A percentile compares a stretch with the other conserved stretches of the same genome.
These are phyloP conservation scores for Reticulascus tulasneorum DNA, from an alignment of 2,329 filamentous ascomycete species.

Conservation along the genomic window DNA sequence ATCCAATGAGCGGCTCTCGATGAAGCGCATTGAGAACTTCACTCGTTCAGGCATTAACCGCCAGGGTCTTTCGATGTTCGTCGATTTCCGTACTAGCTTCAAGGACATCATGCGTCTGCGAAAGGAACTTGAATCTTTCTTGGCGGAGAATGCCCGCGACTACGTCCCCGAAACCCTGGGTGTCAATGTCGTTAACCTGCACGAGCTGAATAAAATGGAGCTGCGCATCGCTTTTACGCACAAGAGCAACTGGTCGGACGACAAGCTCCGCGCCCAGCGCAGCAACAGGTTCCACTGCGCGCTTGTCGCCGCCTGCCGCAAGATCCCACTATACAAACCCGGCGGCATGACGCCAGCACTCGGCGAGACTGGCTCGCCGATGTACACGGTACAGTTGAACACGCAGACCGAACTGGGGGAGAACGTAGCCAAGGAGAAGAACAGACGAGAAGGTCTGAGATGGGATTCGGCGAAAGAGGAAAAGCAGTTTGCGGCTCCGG, in stretches of 20 bases:
- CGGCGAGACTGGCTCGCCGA: slow-evolving; percentile 14
- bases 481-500: not conserved
- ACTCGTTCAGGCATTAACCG: slow-evolving; percentile 59
- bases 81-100: slow-evolving; percentile 67
- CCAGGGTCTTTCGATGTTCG: slow-evolving; percentile 60
- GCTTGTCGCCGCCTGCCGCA: slow-evolving; percentile 63
- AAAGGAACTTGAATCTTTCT: slow-evolving; percentile 59
- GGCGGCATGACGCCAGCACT: slow-evolving; percentile 5
- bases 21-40: slow-evolving; percentile 67
- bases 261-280: slow-evolving; percentile 63
- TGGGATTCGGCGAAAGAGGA: too few relatives aligned
- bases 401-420: slow-evolving; percentile 3
- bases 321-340: slow-evolving; percentile 56
- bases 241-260: slow-evolving; percentile 72
- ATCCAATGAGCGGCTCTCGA: slow-evolving; percentile 64
- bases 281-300: slow-evolving; percentile 73
- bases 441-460: slow-evolving; percentile 8
- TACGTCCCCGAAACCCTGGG: slow-evolving; percentile 62
- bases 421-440: slow-evolving; percentile 13
- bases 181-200: slow-evolving; percentile 58
- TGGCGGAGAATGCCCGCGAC: slow-evolving; percentile 54
- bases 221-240: slow-evolving; percentile 59
- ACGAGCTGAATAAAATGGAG: slow-evolving; percentile 25
- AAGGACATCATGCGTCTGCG: slow-evolving; percentile 65
- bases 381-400: slow-evolving; percentile 11